Evolutionary conservation across 139 green algal genomes (phyloP), one percentile per base, ranked within the genome.

Genomic region (Gonium pectorale): DNA sequence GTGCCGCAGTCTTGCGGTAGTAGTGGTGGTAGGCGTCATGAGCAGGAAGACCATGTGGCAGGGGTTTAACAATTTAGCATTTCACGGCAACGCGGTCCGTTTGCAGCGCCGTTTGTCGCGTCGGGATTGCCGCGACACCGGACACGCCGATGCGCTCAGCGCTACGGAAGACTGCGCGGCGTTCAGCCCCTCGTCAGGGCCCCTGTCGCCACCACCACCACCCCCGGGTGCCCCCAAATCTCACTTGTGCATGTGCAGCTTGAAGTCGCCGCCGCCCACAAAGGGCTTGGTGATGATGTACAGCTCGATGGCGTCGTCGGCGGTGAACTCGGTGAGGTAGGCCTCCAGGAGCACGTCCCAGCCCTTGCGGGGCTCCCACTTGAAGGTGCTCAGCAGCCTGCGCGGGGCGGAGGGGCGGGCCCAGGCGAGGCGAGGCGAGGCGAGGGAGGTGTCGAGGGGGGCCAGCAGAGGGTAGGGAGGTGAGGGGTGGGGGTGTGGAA

Each of bases 341-440:
- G 77, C 77, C 77, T 85, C 80, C 64, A 94, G 70, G 73, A 94
- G 70, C 56, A 92, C 87, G 62, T 92, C 91, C 91, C 91, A 94
- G 41, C 91, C 91, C 83, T 94, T 94, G 49, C 91, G 86, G 17
- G 81, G 63, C 88, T 94, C 90, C 88, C 87, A 92, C 83, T 98
- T 96, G 90, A 98, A 98, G 1, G 93, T 77, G 56, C 86, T 93
- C 26, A 96, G 41, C 51, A 94, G 92, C 26, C 90, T 85, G 41
- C 7, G 64, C 26, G 64, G 7, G 43, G 27, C 1, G 9, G 31
- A 24, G 68, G 43, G 68, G 8, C 29, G 13, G 44, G 64, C 19
- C 0, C 1, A 17, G 64, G 64, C 2, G 37, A 49, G 2, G 62
- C 2, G 11, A 4, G 33, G 62, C 31, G 62, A 13, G 31, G 62